These are phyloP conservation scores for Aspergillus sergii DNA, from an alignment of 2,329 filamentous ascomycete species.

Conservation along the genomic window DNA sequence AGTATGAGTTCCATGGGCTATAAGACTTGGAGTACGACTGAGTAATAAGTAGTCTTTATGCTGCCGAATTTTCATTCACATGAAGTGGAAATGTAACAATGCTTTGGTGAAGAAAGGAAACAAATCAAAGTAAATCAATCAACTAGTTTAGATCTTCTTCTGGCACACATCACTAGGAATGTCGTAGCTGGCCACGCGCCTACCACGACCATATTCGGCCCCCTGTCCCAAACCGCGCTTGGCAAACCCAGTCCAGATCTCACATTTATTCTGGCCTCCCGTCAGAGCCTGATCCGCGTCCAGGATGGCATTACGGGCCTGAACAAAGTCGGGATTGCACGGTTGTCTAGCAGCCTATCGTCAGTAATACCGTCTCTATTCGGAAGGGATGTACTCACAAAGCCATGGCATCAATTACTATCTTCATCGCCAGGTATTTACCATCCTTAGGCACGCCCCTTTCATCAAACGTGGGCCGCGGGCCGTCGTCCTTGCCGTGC, in stretches of 20 bases:
- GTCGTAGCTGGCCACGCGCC: neutral
- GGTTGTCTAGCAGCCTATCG: constrained; percentile 13
- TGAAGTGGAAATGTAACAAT: neutral
- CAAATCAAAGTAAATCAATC: neutral
- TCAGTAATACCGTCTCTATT: neutral
- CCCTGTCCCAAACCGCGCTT: constrained; percentile 15
- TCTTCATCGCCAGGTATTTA: constrained; percentile 19
- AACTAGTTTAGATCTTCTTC: neutral
- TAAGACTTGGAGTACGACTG: neutral
- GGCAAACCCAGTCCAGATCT: constrained; percentile 20
- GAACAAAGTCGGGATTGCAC: constrained; percentile 18
- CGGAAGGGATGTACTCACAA: constrained; percentile 9
- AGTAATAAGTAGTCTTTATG: neutral
- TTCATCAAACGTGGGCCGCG: constrained; percentile 1
- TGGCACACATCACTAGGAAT: neutral
- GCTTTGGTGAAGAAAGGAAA: neutral
- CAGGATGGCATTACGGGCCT: constrained; percentile 18
- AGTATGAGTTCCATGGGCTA: neutral
- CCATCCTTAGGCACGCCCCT: constrained; percentile 13
- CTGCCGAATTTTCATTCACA: neutral
- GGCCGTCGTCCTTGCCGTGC: constrained; percentile 14
- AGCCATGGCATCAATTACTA: constrained; percentile 19
- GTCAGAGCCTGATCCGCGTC: constrained; percentile 19
- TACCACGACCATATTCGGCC: neutral
- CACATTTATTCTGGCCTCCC: constrained; percentile 13